Base-by-base conservation (phyloP, 768 basidiomycete species). In the Lactarius sanguifluus region DNA sequence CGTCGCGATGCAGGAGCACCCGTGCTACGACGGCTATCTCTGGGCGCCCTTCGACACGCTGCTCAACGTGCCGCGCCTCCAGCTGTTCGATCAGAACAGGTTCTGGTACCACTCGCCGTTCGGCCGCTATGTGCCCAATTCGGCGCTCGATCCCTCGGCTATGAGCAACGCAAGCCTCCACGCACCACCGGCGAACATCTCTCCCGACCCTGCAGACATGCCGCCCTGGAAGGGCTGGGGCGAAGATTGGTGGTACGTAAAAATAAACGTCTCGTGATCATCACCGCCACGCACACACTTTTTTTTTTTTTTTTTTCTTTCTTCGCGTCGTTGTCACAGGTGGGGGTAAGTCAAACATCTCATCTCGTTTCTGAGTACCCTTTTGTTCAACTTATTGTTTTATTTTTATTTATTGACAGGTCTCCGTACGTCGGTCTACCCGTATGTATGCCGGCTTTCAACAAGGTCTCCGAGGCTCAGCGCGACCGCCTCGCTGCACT, bases 21-120 rank as follows among this genome's bases (percentile, higher is more conserved):
- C 71, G 15, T 83, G 82, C 69, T 84, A 84, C 69, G 75, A 80
- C 36, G 82, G 82, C 6, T 83, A 83, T 70, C 77, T 83, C 18
- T 83, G 82, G 82, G 81, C 79, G 45, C 82, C 83, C 18, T 83
- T 83, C 64, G 81, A 83, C 67, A 80, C 82, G 8, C 72, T 83
- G 23, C 75, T 84, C 58, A 84, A 84, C 64, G 71, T 83, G 50
- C 82, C 82, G 15, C 81, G 82, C 36, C 74, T 82, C 9, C 75
- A 81, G 61, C 76, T 77, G 62, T 84, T 83, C 65, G 71, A 81
- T 68, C 81, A 82, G 69, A 73, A 73, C 55, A 70, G 73, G 18
- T 80, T 82, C 67, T 84, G 83, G 81, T 83, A 82, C 66, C 81
- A 83, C 68, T 83, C 80, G 5, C 81, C 82, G 3, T 81, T 79